phyloP scores from a whole-genome alignment of 2,329 filamentous ascomycete species.

The Pseudogymnoascus sp. region DNA sequence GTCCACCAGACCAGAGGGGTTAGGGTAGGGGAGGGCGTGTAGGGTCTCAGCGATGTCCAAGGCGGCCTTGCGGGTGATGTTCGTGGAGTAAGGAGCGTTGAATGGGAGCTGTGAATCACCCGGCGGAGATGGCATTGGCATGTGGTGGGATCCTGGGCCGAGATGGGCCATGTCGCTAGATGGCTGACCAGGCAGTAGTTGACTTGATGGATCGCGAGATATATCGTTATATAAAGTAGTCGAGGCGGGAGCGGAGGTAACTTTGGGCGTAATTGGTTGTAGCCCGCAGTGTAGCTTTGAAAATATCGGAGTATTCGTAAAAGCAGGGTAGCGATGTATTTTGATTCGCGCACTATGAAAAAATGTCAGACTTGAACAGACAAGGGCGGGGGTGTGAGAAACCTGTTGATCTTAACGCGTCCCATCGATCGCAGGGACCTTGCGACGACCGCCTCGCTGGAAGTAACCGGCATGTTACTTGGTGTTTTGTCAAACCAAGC shows the following conservation, averaged over 20 bases:
- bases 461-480: constrained; percentile 32
- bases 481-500: constrained; percentile 30
- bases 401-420: constrained; percentile 44
- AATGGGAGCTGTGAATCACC: constrained; percentile 33
- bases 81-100: constrained; percentile 39
- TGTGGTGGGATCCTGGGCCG: not conserved
- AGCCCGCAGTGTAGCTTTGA: constrained; percentile 43
- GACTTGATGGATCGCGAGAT: not conserved
- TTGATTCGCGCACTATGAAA: constrained; percentile 41
- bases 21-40: constrained; percentile 39
- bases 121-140: not conserved
- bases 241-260: constrained; percentile 14
- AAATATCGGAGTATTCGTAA: constrained; percentile 44
- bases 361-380: not conserved
- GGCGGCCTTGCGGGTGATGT: constrained; percentile 42
- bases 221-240: not conserved
- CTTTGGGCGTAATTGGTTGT: constrained; percentile 26
- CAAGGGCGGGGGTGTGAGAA: constrained; percentile 9
- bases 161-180: not conserved
- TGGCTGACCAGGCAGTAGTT: constrained; percentile 11
- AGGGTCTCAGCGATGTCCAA: constrained; percentile 42
- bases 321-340: constrained; percentile 44
- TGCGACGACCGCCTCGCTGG: constrained; percentile 35
- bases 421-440: constrained; percentile 40
- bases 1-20: constrained; percentile 22